Evolutionary conservation across 306 rosid species (phyloP), one percentile per base, ranked within the genome.

Genomic region (Fagus sylvatica): DNA sequence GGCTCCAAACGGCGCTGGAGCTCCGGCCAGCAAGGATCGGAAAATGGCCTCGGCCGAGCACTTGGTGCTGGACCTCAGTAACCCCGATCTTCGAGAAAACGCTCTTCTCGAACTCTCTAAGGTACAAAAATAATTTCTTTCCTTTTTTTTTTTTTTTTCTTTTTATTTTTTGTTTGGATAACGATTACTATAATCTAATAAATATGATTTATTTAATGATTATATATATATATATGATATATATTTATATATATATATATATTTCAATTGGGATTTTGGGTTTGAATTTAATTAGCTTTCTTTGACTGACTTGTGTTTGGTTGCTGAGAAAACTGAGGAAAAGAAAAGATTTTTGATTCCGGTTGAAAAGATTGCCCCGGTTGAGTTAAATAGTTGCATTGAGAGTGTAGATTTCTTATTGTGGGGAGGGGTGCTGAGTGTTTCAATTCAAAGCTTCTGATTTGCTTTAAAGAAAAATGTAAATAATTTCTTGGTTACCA

Each of bases 41-140:
- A 84, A 88, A 77, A 82, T 87, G 90, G 96, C 91, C 3, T 84
- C 91, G 13, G 90, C 88, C 4, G 86, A 89, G 82, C 89, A 69
- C 13, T 74, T 86, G 82, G 92, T 88, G 40, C 88, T 86, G 41
- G 92, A 86, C 69, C 84, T 88, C 48, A 86, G 90, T 74, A 86
- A 88, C 51, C 92, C 92, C 10, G 92, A 88, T 51, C 90, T 86
- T 43, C 86, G 90, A 33, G 92, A 88, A 70, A 86, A 84, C 61
- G 90, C 88, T 6, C 90, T 88, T 43, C 90, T 86, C 46, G 92
- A 88, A 76, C 92, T 88, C 4, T 86, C 92, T 4, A 88, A 88
- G 92, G 92, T 88, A 53, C 37, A 1, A 28, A 10, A 17, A 28
- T 51, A n/a, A 8, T 48, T 15, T 33, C 37, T 62, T 13, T 0